These are phyloP conservation scores for Coemansia umbellata DNA, from an alignment of 192 early-diverging fungal genomes.

Conservation along the genomic window DNA sequence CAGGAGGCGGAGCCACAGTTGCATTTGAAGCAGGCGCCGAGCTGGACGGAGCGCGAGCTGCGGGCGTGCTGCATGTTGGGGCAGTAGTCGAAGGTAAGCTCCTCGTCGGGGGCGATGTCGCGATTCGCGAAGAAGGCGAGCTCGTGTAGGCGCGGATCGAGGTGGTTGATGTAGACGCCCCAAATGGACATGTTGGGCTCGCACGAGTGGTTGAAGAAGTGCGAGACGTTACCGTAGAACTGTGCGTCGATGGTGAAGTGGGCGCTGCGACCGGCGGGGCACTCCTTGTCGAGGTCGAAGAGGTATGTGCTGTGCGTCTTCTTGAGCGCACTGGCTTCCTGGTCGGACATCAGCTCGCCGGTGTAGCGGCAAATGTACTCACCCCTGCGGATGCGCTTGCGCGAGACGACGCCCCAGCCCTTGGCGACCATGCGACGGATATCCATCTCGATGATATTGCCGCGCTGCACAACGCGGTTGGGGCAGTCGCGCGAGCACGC, in stretches of 20 bases:
- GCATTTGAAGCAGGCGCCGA: conserved; percentile 21
- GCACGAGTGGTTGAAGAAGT: conserved; percentile 99
- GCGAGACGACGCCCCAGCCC: conserved; percentile 46
- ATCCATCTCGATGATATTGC: conserved; percentile 28
- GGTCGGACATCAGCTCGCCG: conserved; percentile 85
- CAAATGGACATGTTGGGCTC: conserved; percentile 74
- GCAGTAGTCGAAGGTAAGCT: conserved; percentile 97
- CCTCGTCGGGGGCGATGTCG: conserved; percentile 67
- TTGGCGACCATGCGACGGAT: conserved; percentile 30
- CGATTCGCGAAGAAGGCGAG: conserved; percentile 91
- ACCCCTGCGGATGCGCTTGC: conserved; percentile 38
- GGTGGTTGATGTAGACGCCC: conserved; percentile 64
- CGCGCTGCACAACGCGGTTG: conserved; percentile 49
- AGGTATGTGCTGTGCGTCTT: conserved; percentile 41
- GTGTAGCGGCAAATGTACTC: conserved; percentile 94
- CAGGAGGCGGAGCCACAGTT: conserved; percentile 15
- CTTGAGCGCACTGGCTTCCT: conserved; percentile 66
- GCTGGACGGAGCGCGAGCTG: not conserved
- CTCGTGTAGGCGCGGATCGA: conserved; percentile 69
- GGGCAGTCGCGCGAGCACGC: conserved; percentile 42
- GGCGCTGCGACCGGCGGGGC: conserved; percentile 83
- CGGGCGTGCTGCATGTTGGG: conserved; percentile 37
- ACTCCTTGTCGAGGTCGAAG: conserved; percentile 74
- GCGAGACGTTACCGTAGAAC: conserved; percentile 83
- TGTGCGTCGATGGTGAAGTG: conserved; percentile 89